phyloP scores from a whole-genome alignment of 116 monocot species.

The Trichopus zeylanicus region DNA sequence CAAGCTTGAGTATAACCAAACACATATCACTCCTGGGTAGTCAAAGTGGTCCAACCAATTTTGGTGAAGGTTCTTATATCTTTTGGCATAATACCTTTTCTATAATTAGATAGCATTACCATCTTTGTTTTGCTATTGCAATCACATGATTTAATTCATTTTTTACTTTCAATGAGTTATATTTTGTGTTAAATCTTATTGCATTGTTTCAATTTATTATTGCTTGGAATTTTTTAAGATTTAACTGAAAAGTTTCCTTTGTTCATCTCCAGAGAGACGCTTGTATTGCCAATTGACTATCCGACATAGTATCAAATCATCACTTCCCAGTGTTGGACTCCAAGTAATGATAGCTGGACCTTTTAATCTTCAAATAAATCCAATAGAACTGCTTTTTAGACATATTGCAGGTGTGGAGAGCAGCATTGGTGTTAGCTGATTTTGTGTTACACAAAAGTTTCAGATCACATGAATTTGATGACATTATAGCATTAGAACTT shows the following conservation, averaged over 20 bases:
- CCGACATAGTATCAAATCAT: slow-evolving; percentile 75
- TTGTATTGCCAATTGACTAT: slow-evolving; percentile 36
- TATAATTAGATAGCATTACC: too few relatives aligned
- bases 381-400: not conserved
- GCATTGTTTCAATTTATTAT: not conserved
- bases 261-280: slow-evolving; percentile 25
- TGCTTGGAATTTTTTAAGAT: not conserved
- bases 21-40: too few relatives aligned
- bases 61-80: too few relatives aligned
- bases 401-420: slow-evolving; percentile 76
- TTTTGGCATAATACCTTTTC: too few relatives aligned
- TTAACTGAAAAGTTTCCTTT: not conserved
- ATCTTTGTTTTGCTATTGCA: too few relatives aligned
- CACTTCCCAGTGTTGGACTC: slow-evolving; percentile 74
- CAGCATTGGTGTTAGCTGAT: slow-evolving; percentile 68
- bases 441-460: slow-evolving; percentile 58
- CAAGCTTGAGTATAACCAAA: too few relatives aligned
- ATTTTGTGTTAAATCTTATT: not conserved
- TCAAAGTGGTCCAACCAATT: too few relatives aligned
- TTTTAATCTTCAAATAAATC: not conserved
- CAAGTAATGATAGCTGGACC: slow-evolving; percentile 33
- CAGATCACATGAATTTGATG: slow-evolving; percentile 60
- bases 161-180: not conserved
- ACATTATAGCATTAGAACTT: slow-evolving; percentile 66
- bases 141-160: not conserved